Percentiles rank a stretch among this genome's conserved stretches.
Conservation (phyloP, 257 asterid genomes). For the Fraxinus anomala region DNA sequence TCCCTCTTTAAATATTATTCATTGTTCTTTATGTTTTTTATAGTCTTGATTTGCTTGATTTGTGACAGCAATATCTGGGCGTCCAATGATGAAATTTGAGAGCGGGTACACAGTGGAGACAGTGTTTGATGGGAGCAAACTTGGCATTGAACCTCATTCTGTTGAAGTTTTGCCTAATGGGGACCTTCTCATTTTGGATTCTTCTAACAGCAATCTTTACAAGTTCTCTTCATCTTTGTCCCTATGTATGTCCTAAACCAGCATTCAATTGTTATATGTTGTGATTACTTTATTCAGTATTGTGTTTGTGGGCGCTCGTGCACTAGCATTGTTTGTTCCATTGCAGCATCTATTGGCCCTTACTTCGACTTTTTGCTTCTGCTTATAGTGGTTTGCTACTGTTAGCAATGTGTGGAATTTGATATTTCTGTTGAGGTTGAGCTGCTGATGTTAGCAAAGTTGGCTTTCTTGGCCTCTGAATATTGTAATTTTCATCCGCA, state of each 20-base stretch:
- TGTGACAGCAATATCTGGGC: conserved; percentile 65
- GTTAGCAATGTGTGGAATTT: conserved; percentile 17
- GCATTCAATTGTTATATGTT: conserved; percentile 3
- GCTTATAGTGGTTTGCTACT: conserved; percentile 25
- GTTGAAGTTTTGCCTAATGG: conserved; percentile 75
- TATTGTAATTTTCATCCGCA: conserved; percentile 11
- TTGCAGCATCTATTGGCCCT: neutral
- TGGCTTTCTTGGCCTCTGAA: neutral
- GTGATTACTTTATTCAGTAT: neutral
- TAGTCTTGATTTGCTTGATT: conserved; percentile 6
- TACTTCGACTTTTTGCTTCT: conserved; percentile 12
- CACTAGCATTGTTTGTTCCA: neutral
- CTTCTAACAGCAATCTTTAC: conserved; percentile 84
- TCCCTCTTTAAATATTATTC: conserved; percentile 17
- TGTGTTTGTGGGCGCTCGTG: too few relatives aligned
- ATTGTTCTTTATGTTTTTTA: neutral
- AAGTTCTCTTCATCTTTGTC: conserved; percentile 81
- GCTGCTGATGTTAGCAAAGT: conserved; percentile 23
- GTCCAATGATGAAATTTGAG: conserved; percentile 92
- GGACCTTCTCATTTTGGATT: conserved; percentile 84
- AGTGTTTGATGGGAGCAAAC: conserved; percentile 95
- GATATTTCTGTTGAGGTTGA: conserved; percentile 17
- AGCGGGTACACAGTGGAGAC: conserved; percentile 91
- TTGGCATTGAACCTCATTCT: conserved; percentile 85
- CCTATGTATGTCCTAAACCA: conserved; percentile 52